A percentile compares a stretch with the other conserved stretches of the same genome.
Evolutionary conservation across 208 protist genomes (phyloP).

Genomic region (Angomonas ambiguus): DNA sequence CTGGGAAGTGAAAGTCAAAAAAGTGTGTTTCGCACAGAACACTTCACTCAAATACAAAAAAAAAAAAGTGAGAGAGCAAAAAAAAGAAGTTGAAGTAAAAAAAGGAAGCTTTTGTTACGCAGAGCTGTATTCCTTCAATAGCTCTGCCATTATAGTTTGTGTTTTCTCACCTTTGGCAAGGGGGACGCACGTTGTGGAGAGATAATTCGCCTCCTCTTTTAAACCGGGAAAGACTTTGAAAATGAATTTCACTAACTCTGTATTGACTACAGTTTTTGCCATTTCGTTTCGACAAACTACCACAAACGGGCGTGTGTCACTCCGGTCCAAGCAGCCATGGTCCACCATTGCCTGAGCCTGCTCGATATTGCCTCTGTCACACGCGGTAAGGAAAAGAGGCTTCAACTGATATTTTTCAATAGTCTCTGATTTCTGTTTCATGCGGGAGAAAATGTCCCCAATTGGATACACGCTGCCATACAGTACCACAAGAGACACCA

Average conservation of each 20-base stretch:
- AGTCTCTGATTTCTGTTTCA: conserved; percentile 37
- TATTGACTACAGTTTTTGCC: conserved; percentile 26
- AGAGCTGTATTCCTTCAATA: conserved; percentile 13
- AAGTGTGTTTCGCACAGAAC: not conserved
- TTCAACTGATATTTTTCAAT: conserved; percentile 58
- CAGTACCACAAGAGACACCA: conserved; percentile 56
- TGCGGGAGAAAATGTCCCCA: conserved; percentile 37
- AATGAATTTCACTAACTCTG: conserved; percentile 48
- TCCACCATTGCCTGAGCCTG: conserved; percentile 52
- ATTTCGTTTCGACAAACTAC: conserved; percentile 50
- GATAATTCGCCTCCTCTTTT: conserved; percentile 26
- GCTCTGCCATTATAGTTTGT: conserved; percentile 23
- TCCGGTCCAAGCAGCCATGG: conserved; percentile 49
- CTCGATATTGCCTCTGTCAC: conserved; percentile 59
- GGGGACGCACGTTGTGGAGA: conserved; percentile 36
- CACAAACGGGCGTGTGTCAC: conserved; percentile 51
- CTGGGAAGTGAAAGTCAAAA: not conserved
- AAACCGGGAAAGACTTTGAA: conserved; percentile 41
- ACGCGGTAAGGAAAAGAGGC: conserved; percentile 60
- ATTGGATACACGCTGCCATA: conserved; percentile 50
- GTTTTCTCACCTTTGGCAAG: conserved; percentile 30
- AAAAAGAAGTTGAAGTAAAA: conserved; percentile 1
- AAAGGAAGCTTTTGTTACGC: not conserved
- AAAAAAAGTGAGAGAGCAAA: not conserved
- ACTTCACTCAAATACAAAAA: no score